phyloP scores from a whole-genome alignment of 371 early-diverging fungal species.

The Rhizopus microsporus region DNA sequence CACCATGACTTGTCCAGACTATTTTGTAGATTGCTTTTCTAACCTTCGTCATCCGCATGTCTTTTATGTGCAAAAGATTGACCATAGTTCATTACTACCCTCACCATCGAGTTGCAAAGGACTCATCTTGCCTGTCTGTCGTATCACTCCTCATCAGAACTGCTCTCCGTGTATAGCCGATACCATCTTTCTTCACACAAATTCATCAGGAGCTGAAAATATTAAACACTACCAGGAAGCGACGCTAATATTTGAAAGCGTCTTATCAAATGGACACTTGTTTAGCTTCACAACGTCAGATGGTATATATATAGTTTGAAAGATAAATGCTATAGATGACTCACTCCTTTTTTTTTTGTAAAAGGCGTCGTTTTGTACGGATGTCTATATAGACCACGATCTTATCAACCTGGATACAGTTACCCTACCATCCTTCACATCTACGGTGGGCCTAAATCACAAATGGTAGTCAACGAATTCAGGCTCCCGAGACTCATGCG shows the following conservation, averaged over 20 bases:
- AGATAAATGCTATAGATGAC: background rate
- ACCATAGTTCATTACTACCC: conserved; percentile 4
- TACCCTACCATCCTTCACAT: conserved; percentile 63
- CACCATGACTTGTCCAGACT: conserved; percentile 41
- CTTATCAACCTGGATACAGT: conserved; percentile 48
- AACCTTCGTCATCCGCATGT: conserved; percentile 44
- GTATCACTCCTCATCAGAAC: background rate
- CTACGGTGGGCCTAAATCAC: conserved; percentile 69
- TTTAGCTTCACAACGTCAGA: conserved; percentile 26
- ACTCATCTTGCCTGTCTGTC: background rate
- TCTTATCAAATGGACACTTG: conserved; percentile 19
- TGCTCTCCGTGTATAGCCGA: background rate
- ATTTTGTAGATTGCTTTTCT: conserved; percentile 61
- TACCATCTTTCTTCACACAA: background rate
- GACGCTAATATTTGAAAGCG: background rate
- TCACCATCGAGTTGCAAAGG: background rate
- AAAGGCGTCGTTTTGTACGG: conserved; percentile 59
- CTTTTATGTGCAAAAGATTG: conserved; percentile 24
- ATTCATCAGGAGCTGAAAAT: background rate
- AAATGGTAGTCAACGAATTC: conserved; percentile 74
- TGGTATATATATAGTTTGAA: conserved; percentile 11
- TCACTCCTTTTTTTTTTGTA: background rate
- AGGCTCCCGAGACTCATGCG: conserved; percentile 66
- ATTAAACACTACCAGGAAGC: background rate
- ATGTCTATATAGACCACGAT: conserved; percentile 62